Evolutionary conservation across 73 alveolate species (phyloP).

Genomic region (Paramecium octaurelia): DNA sequence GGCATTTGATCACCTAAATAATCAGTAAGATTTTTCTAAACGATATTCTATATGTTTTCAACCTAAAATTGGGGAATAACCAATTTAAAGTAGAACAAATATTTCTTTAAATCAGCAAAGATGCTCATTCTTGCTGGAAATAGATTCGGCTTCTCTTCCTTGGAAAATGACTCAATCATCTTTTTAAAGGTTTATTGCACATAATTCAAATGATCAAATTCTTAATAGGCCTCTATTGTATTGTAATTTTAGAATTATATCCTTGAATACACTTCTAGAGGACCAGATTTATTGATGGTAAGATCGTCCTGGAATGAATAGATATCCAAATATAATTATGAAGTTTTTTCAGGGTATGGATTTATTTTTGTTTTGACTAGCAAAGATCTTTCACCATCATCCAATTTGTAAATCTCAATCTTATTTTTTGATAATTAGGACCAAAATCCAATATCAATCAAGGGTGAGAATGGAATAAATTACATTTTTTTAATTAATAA

Average conservation of each 20-base stretch:
- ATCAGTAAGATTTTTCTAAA: not conserved
- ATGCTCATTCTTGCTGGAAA: not conserved
- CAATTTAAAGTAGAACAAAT: not conserved
- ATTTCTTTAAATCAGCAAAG: constrained; percentile 38
- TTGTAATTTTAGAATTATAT: not conserved
- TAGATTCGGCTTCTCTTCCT: not conserved
- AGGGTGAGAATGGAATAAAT: constrained; percentile 18
- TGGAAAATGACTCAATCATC: not conserved
- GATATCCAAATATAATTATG: not conserved
- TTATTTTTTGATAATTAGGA: not conserved
- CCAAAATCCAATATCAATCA: constrained; percentile 42
- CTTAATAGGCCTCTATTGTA: constrained; percentile 2
- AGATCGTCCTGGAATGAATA: not conserved
- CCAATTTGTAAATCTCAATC: constrained; percentile 19
- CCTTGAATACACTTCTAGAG: not conserved
- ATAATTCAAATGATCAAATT: not conserved
- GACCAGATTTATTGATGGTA: not conserved
- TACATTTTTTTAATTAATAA: not conserved
- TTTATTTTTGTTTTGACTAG: not conserved
- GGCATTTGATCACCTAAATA: not conserved
- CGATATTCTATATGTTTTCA: not conserved
- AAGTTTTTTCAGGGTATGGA: not conserved
- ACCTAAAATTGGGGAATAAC: not conserved
- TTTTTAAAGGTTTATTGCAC: not conserved
- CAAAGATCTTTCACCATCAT: not conserved